These are phyloP conservation scores for Coniochaeta hoffmannii DNA, from an alignment of 2,329 filamentous ascomycete species.

Conservation along the genomic window DNA sequence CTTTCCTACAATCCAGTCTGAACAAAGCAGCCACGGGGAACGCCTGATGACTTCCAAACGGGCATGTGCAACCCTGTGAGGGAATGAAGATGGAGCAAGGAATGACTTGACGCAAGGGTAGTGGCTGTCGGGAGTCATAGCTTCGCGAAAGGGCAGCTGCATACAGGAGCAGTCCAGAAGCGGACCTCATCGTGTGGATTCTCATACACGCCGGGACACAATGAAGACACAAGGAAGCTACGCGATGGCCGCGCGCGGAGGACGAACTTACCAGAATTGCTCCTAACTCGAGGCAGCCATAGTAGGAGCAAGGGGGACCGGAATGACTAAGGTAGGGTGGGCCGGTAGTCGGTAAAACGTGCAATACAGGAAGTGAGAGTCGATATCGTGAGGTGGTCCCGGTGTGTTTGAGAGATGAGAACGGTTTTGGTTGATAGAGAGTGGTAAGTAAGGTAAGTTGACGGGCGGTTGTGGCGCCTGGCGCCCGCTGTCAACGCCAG, in stretches of 20 bases:
- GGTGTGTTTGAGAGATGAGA: background rate
- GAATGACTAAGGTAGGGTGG: background rate
- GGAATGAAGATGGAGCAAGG: background rate
- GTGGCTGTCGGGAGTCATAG: background rate
- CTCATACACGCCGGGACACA: background rate
- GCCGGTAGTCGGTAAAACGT: background rate
- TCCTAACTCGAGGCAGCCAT: background rate
- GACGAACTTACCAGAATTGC: background rate
- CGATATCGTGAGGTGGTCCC: background rate
- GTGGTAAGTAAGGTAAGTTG: background rate
- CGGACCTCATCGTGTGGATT: background rate
- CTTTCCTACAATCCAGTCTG: background rate
- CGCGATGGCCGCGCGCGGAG: background rate
- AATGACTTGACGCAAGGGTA: background rate
- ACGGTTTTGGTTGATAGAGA: background rate
- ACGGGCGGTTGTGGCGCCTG: background rate
- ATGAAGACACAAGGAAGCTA: background rate
- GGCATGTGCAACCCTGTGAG: background rate
- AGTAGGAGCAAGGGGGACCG: background rate
- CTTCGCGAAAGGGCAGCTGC: background rate
- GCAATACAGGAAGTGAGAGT: background rate
- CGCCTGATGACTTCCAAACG: background rate
- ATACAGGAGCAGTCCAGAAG: background rate
- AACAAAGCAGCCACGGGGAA: background rate
- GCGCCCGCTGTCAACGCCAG: background rate